Base-by-base conservation (phyloP, 192 early-diverging fungal species). In the Backusella mclennaniae region DNA sequence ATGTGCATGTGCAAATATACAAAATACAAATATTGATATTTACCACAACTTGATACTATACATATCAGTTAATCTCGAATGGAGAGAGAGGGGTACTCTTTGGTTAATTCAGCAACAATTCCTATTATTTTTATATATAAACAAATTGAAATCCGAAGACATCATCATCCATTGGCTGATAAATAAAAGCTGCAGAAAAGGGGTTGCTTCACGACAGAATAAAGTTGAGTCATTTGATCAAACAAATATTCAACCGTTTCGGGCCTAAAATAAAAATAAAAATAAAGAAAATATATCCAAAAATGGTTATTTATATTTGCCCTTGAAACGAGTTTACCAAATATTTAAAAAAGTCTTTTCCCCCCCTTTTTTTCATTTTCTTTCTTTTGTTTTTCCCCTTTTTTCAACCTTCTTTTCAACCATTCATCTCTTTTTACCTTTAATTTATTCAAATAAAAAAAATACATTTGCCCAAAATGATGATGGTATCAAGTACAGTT, bases 271-370 rank as follows among this genome's bases (percentile, higher is more conserved):
- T 29, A 69, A 69, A 33, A 15, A 67, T 26, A 67, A 33, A 69
- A 69, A 69, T 38, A 69, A 69, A 38, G 38, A 69, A 69, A 69
- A 69, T 69, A 39, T 69, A 69, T 38, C 68, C 38, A 39, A 69
- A 69, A 39, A 39, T 69, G 68, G 68, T 41, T 21, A 35, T 69
- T 69, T 69, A 39, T 38, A 12, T 38, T 39, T 19, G 35, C 35
- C 68, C 38, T 69, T 69, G 35, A 39, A 39, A 19, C 68, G 15
- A 35, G 1, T 69, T 23, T 23, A 41, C 68, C 68, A 38, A 69
- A 69, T 69, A 69, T 69, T 26, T 69, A 69, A 39, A 69, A 41
- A 69, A 12, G n/a, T 5, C 15, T 69, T 69, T 68, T 19, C n/a
- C 35, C 38, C 36, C 19, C n/a, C 41, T 38, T 41, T 69, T 38